Conservation (phyloP, 768 basidiomycete genomes). For the Pulveroboletus frians region DNA sequence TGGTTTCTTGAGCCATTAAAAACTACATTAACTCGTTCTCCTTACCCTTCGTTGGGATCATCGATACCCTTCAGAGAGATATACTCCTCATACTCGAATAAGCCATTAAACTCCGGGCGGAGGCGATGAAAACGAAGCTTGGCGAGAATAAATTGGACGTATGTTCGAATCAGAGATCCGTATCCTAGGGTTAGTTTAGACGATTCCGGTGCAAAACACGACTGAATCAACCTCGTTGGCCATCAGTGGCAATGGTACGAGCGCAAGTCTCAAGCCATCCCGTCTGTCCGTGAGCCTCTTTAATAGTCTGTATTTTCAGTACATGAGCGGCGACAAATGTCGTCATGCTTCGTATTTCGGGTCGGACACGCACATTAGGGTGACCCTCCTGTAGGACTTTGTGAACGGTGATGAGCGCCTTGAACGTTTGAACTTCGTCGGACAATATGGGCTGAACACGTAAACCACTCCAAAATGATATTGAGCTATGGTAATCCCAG, state of each 20-base stretch:
- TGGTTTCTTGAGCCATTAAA: slow-evolving; percentile 7
- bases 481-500: slow-evolving; percentile 98
- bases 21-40: slow-evolving; percentile 1
- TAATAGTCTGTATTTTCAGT: slow-evolving; percentile 65
- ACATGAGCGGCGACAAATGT: slow-evolving; percentile 7
- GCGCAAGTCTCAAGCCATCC: slow-evolving; percentile 98
- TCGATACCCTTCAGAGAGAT: slow-evolving; percentile 95
- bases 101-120: slow-evolving; percentile 94
- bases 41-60: slow-evolving; percentile 98
- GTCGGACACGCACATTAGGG: slow-evolving; percentile 57
- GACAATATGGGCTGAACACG: slow-evolving; percentile 95
- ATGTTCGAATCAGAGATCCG: slow-evolving; percentile 86
- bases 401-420: slow-evolving; percentile 94
- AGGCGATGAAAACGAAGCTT: slow-evolving; percentile 95
- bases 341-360: not conserved
- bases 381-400: slow-evolving; percentile 98
- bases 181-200: slow-evolving; percentile 56
- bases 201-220: not conserved
- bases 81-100: slow-evolving; percentile 99
- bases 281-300: slow-evolving; percentile 94
- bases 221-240: slow-evolving; percentile 56
- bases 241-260: slow-evolving; percentile 77
- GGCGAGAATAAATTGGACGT: slow-evolving; percentile 91
- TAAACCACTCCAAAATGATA: slow-evolving; percentile 96
- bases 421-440: slow-evolving; percentile 98